A percentile compares a stretch with the other conserved stretches of the same genome.
These are phyloP conservation scores for Chrysoporthe cubensis DNA, from an alignment of 2,329 filamentous ascomycete genomes.

Conservation along the genomic window DNA sequence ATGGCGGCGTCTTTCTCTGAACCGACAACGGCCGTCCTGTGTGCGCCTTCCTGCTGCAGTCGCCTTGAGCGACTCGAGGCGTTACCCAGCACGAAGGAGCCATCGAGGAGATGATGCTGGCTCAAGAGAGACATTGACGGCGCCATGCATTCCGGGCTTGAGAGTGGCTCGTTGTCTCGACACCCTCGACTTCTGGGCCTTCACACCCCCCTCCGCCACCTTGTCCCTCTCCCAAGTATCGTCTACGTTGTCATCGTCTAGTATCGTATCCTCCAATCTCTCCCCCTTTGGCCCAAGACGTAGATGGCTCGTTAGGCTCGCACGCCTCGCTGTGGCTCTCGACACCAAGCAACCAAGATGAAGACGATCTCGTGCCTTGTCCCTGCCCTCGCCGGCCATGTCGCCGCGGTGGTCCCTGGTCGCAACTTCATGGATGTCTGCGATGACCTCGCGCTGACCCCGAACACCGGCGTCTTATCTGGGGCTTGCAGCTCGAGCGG, in stretches of 20 bases:
- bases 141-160: neutral
- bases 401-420: neutral
- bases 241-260: neutral
- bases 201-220: neutral
- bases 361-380: slow-evolving; percentile 3
- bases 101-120: neutral
- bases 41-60: neutral
- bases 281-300: neutral
- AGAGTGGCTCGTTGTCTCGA: neutral
- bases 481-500: slow-evolving; percentile 2
- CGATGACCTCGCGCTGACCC: slow-evolving; percentile 7
- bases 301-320: neutral
- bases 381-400: neutral
- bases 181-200: neutral
- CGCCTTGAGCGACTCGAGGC: neutral
- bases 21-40: neutral
- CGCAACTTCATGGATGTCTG: slow-evolving; percentile 15
- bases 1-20: neutral
- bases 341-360: slow-evolving; percentile 7
- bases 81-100: neutral
- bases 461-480: slow-evolving; percentile 9
- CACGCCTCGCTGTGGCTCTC: neutral
- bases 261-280: neutral
- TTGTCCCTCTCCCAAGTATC: neutral
- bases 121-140: neutral